A percentile compares a stretch with the other conserved stretches of the same genome.
phyloP scores from a whole-genome alignment of 108 stramenopile species.

The Pseudonitzschia pungens region DNA sequence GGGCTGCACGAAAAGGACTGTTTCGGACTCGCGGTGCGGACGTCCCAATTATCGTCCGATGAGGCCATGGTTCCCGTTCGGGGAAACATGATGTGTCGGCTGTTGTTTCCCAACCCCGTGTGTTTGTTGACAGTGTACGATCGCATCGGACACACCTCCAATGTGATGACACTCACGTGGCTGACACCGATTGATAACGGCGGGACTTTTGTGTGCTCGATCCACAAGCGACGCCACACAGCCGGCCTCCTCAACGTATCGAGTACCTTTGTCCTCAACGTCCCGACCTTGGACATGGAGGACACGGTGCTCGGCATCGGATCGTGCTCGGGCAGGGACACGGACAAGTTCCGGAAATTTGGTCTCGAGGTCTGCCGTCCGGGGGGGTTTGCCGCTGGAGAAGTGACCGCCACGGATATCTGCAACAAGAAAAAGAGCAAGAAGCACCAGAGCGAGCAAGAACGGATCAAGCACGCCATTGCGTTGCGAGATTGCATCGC shows the following conservation, averaged over 20 bases:
- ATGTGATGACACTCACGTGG: slow-evolving; percentile 78
- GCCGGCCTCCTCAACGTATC: slow-evolving; percentile 25
- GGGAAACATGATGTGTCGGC: slow-evolving; percentile 11
- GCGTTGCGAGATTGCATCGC: slow-evolving; percentile 2
- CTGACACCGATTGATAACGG: slow-evolving; percentile 75
- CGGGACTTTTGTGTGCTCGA: slow-evolving; percentile 62
- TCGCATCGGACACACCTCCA: slow-evolving; percentile 8
- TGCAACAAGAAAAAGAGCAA: too few species aligned
- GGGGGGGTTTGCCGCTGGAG: too few species aligned
- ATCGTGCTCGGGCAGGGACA: slow-evolving; percentile 5
- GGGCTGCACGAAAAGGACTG: slow-evolving; percentile 5
- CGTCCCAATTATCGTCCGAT: background rate
- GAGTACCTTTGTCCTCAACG: background rate
- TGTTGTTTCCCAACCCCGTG: slow-evolving; percentile 4
- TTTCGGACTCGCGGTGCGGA: background rate
- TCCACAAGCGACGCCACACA: slow-evolving; percentile 54
- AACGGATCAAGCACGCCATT: background rate
- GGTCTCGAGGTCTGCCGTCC: background rate
- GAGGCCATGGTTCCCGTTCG: background rate
- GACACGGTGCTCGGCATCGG: slow-evolving; percentile 1
- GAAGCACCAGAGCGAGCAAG: background rate
- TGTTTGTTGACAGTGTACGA: slow-evolving; percentile 10
- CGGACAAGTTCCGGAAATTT: slow-evolving; percentile 2
- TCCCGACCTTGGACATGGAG: slow-evolving; percentile 6
- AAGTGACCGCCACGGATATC: too few species aligned